Percentiles rank a stretch among this genome's conserved stretches.
Evolutionary conservation across 1,284 basidiomycete genomes (phyloP).

Genomic region (Ganoderma leucocontextum): DNA sequence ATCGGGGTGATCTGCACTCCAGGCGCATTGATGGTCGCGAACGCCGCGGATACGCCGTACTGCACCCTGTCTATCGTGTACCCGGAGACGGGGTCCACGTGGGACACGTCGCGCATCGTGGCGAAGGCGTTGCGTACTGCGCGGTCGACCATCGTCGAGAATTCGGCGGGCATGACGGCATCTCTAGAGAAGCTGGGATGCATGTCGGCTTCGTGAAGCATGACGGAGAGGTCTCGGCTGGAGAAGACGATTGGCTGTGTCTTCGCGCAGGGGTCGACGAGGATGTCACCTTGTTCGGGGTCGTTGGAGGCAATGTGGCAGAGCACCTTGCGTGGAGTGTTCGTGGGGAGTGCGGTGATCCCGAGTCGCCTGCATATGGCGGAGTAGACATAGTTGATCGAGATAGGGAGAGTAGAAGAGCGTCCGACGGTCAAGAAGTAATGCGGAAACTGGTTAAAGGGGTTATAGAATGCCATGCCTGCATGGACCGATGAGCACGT

Average conservation of each 20-base stretch:
- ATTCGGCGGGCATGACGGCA: constrained; percentile 20
- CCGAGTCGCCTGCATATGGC: constrained; percentile 60
- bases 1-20: constrained; percentile 13
- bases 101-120: constrained; percentile 2
- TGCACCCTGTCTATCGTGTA: constrained; percentile 11
- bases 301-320: constrained; percentile 33
- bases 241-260: constrained; percentile 31
- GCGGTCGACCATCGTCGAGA: constrained; percentile 26
- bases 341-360: constrained; percentile 58
- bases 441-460: constrained; percentile 67
- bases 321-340: constrained; percentile 61
- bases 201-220: constrained; percentile 44
- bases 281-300: constrained; percentile 27
- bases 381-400: constrained; percentile 66
- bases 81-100: neutral
- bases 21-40: constrained; percentile 16
- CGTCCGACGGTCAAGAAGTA: constrained; percentile 55
- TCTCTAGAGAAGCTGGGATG: constrained; percentile 31
- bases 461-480: constrained; percentile 44
- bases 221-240: constrained; percentile 37
- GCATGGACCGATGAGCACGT: neutral
- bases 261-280: constrained; percentile 41
- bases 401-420: constrained; percentile 63
- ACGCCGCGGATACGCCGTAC: constrained; percentile 21
- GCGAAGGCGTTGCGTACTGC: constrained; percentile 31